Conservation (phyloP, 2,329 filamentous ascomycete genomes). For the Helicocarpus griseus region DNA sequence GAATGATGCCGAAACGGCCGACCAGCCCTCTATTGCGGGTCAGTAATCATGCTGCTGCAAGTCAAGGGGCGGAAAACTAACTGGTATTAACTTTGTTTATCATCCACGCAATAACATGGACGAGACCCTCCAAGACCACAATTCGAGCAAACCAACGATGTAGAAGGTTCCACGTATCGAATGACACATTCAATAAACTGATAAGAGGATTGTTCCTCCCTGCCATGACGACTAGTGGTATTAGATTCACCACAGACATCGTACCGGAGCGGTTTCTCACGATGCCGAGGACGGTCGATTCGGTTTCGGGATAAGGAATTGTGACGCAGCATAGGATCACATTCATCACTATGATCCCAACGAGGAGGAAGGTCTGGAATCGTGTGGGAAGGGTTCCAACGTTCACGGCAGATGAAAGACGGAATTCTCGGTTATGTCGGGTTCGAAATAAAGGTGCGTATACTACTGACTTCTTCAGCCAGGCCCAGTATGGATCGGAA, state of each 20-base stretch:
- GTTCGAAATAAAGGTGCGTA: constrained; percentile 37
- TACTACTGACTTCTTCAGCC: constrained; percentile 57
- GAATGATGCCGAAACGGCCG: constrained; percentile 22
- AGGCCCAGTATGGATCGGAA: constrained; percentile 49
- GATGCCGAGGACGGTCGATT: constrained; percentile 26
- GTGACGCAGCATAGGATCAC: constrained; percentile 42
- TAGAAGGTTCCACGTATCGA: constrained; percentile 42
- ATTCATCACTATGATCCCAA: constrained; percentile 34
- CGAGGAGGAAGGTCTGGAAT: constrained; percentile 35
- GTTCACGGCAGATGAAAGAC: constrained; percentile 34
- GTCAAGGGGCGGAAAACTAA: constrained; percentile 17
- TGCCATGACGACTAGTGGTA: constrained; percentile 29
- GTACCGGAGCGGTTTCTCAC: constrained; percentile 35
- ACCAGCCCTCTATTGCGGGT: constrained; percentile 26
- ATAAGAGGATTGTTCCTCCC: constrained; percentile 32
- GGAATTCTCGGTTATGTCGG: constrained; percentile 38
- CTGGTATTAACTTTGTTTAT: constrained; percentile 51
- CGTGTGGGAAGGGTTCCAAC: constrained; percentile 38
- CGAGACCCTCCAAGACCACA: constrained; percentile 56
- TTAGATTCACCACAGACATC: constrained; percentile 28
- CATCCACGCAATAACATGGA: constrained; percentile 65
- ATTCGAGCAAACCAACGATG: constrained; percentile 69
- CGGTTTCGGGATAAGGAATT: constrained; percentile 29
- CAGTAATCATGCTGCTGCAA: background rate
- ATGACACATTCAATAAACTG: constrained; percentile 24